phyloP scores from a whole-genome alignment of 2,329 filamentous ascomycete genomes.

The Fusarium sp. region DNA sequence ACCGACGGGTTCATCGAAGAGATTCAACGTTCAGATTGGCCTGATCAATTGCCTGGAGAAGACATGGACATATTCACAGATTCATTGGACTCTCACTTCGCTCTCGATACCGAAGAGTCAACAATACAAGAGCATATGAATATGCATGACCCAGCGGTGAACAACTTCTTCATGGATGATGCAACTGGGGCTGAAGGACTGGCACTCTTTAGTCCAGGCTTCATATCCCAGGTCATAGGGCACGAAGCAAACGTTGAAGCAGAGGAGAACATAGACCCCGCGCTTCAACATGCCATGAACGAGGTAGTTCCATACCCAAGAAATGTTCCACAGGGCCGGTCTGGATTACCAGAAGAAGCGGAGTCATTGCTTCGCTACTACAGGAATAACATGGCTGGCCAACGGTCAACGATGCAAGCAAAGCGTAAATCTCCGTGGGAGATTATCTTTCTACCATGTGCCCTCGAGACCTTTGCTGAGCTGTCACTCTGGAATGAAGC shows the following conservation, averaged over 20 bases:
- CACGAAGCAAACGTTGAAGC: neutral
- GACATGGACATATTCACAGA: conserved; percentile 42
- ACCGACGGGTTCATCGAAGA: conserved; percentile 41
- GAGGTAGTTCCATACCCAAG: conserved; percentile 13
- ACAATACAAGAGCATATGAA: conserved; percentile 17
- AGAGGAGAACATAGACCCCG: neutral
- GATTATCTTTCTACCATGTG: conserved; percentile 59
- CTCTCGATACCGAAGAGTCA: conserved; percentile 9
- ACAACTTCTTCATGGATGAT: conserved; percentile 40
- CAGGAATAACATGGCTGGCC: conserved; percentile 47
- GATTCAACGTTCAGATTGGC: conserved; percentile 42
- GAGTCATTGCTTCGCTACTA: conserved; percentile 51
- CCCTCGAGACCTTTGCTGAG: conserved; percentile 59
- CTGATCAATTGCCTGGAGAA: conserved; percentile 37
- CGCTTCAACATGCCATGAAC: neutral
- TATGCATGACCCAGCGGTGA: conserved; percentile 27
- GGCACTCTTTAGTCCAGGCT: conserved; percentile 42
- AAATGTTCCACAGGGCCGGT: neutral
- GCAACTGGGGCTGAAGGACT: conserved; percentile 42
- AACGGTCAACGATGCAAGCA: conserved; percentile 47
- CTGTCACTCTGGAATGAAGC: conserved; percentile 58
- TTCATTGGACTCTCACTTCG: conserved; percentile 32
- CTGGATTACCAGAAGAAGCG: conserved; percentile 43
- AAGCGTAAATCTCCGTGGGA: conserved; percentile 61
- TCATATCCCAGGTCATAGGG: conserved; percentile 44